Evolutionary conservation across 139 green algal species (phyloP), one percentile per base, ranked within the genome.

Genomic region (Chlamydomonas sp.): DNA sequence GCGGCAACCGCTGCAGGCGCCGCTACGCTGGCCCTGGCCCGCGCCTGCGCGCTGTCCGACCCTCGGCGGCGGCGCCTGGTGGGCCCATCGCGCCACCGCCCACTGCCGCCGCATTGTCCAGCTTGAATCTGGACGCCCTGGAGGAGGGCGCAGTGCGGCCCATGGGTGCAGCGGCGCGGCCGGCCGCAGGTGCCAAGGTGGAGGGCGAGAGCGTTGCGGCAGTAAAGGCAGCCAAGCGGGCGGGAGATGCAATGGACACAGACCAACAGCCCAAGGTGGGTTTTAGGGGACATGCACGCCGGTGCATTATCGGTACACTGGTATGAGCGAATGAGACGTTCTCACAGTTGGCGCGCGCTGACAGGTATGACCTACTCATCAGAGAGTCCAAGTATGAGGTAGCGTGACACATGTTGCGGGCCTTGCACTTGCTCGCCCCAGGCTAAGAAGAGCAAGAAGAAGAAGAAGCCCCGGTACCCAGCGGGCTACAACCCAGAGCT

Each of bases 401-500:
- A 17, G 16, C 68, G 68, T n/a, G 14, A 49, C 31, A 49, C 31
- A 49, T 49, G 31, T 49, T 49, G 31, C 31, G 31, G 31, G 31
- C 31, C 31, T 49, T 49, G 31, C 67, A 14, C 4, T 5, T 12
- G 0, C 68, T 6, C 68, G 5, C 7, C 67, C 17, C 83, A 88
- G 73, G 16, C 61, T 2, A 96, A 95, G 90, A 93, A 94, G 86
- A 88, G 89, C 57, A 96, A 95, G 84, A 92, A 93, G 60, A 97
- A 97, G 90, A 86, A 83, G 18, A 96, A 96, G 91, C 83, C 88
- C 6, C 80, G 90, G 3, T 91, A 93, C 0, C 97, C 98, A 18
- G 98, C 98, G 80, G 95, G 94, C 61, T 99, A 97, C 84, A 95
- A 99, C 89, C 96, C 97, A 1, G 89, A 86, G 14, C 96, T 99